Base-by-base conservation (phyloP, 345 rosid genomes). In the Murraya koenigii region DNA sequence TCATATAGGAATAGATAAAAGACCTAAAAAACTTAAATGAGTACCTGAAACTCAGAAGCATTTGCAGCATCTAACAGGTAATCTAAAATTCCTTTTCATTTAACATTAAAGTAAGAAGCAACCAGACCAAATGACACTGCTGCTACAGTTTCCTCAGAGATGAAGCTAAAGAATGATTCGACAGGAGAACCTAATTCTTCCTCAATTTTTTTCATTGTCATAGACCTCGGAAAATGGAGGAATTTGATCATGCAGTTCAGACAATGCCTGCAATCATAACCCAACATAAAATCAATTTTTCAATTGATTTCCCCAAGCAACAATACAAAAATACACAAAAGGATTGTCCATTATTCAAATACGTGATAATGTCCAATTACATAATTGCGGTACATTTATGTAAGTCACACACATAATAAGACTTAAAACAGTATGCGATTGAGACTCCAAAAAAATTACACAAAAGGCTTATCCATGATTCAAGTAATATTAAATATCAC, bases 101-200 rank as follows among this genome's bases (percentile, higher is more conserved):
- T 25, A 67, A 76, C 38, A 60, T 52, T 71, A 19, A 23, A 55
- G 36, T 52, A 35, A 54, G 77, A 75, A 66, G 64, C 74, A 82
- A 95, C 98, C 95, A 93, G 97, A 84, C 97, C 98, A 86, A 93
- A 95, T 80, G 98, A 95, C 72, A 97, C 97, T 59, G 98, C 97
- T 65, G 97, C 98, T 65, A 92, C 88, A 61, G 97, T 91, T 80
- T 95, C 97, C 81, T 92, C 88, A 60, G 98, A 93, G 68, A 95
- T 80, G 75, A 88, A 80, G 80, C 91, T 92, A 77, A 92, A 92
- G 69, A 84, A 78, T 72, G 95, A 90, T 63, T 84, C 85, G 36
- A 87, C 84, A 71, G 97, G 94, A 80, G 94, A 92, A 66, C 95
- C 93, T 79, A 95, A 86, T 74, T 93, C 98, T 84, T 93, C 97